Evolutionary conservation across 768 basidiomycete genomes (phyloP).

Genomic region (Crassisporium funariophilum): DNA sequence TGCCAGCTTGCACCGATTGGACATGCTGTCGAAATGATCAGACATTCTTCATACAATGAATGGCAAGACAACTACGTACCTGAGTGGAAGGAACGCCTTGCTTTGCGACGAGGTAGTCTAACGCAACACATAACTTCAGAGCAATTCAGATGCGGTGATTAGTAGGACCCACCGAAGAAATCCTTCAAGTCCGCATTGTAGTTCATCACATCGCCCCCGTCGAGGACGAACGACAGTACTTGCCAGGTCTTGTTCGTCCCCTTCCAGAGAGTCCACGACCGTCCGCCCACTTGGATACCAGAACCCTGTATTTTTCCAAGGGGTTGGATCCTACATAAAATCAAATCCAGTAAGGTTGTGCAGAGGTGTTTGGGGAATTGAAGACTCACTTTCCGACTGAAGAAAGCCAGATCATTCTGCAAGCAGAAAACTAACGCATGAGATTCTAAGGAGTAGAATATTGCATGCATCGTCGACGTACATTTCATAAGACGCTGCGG

Average conservation of each 20-base stretch:
- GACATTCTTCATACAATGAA: neutral
- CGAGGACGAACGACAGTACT: slow-evolving; percentile 57
- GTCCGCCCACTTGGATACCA: slow-evolving; percentile 44
- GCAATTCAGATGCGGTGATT: neutral
- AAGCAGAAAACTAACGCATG: neutral
- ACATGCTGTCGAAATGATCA: slow-evolving; percentile 37
- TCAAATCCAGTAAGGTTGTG: neutral
- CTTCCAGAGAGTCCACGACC: slow-evolving; percentile 59
- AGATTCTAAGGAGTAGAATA: neutral
- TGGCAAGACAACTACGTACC: slow-evolving; percentile 26
- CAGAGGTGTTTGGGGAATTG: neutral
- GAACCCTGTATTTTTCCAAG: slow-evolving; percentile 50
- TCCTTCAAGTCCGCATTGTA: slow-evolving; percentile 55
- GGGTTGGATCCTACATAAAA: slow-evolving; percentile 48
- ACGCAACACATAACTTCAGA: slow-evolving; percentile 1
- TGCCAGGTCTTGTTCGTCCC: slow-evolving; percentile 58
- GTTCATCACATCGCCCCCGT: slow-evolving; percentile 46
- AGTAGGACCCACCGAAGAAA: slow-evolving; percentile 49
- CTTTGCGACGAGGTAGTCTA: slow-evolving; percentile 47
- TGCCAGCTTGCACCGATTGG: slow-evolving; percentile 57
- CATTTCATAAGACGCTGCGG: slow-evolving; percentile 56
- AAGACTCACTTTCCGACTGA: slow-evolving; percentile 50
- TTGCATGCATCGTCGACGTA: no score
- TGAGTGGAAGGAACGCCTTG: slow-evolving; percentile 51
- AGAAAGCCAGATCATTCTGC: slow-evolving; percentile 65